Evolutionary conservation across 2,329 filamentous ascomycete species (phyloP), one percentile per base, ranked within the genome.

Genomic region (Phaeosphaeria sp.): DNA sequence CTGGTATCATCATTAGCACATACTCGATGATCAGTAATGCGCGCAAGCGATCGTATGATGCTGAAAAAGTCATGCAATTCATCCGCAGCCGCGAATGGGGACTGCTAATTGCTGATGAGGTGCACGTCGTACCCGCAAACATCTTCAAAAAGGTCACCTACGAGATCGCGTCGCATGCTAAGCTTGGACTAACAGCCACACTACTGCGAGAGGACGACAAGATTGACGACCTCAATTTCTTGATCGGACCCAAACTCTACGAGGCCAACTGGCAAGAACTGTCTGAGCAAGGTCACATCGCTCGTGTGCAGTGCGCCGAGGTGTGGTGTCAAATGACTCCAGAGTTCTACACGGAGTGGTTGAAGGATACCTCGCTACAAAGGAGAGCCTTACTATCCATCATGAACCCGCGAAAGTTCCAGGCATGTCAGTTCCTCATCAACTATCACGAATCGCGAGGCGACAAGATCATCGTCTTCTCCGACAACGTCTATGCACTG

Each of bases 201-300:
- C 82, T 99, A 11, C 87, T 99, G 17, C 87, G 95, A 81, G 95
- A 99, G 79, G 95, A 99, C 72, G 94, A 99, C 82, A 98, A 98
- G 81, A 99, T 99, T 74, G 92, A 91, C 24, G 93, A 98, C 82
- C 80, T 99, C 46, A 99, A 99, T 77, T 99, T 98, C 74, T 81
- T 99, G 57, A 98, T 99, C 70, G 95, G 95, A 0, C 95, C 95
- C 0, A 99, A 99, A 77, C 83, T 99, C 0, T 99, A 97, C 74
- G 95, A 99, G 78, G 95, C 95, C 25, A 99, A 99, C 76, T 99
- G 95, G 95, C 97, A 98, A 89, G 95, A 99, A 77, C 86, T 99
- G 42, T 95, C 94, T 1, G 92, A 97, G 71, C 93, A 97, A 78
- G 95, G 95, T 0, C 93, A 97, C 74, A 99, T 99, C 75, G 95